Conservation (phyloP, 345 rosid species). For the Acer negundo region DNA sequence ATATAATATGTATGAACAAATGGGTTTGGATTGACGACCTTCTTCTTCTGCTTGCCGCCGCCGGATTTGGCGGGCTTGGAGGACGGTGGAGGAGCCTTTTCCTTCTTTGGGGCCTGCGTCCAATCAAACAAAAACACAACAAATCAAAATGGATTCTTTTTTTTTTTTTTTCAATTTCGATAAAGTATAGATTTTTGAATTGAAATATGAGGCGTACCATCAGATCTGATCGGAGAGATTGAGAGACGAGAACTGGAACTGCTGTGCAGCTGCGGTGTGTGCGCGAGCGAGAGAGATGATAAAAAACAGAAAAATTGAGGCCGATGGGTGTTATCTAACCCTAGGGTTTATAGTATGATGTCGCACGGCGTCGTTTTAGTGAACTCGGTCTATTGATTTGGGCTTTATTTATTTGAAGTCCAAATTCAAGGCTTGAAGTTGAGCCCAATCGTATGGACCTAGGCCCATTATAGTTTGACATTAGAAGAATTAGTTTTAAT, state of each 20-base stretch:
- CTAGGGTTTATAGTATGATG: neutral
- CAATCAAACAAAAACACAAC: neutral
- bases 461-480: too few relatives aligned
- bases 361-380: neutral
- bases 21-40: constrained; percentile 15
- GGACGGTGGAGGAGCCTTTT: constrained; percentile 43
- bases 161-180: too few relatives aligned
- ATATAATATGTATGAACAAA: neutral
- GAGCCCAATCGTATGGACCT: too few relatives aligned
- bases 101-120: constrained; percentile 44
- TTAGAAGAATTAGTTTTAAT: too few relatives aligned
- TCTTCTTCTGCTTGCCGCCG: constrained; percentile 52
- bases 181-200: too few relatives aligned
- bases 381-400: neutral
- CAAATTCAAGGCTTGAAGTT: too few relatives aligned
- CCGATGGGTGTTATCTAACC: neutral
- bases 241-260: neutral
- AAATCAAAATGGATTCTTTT: neutral
- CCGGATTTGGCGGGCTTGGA: constrained; percentile 44
- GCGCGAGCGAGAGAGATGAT: neutral
- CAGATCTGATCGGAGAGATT: constrained; percentile 1
- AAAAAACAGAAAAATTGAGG: neutral
- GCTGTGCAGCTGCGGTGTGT: neutral
- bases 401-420: neutral
- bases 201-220: constrained; percentile 8